phyloP scores from a whole-genome alignment of 1,284 basidiomycete genomes.

The Cryptococcus floricola region DNA sequence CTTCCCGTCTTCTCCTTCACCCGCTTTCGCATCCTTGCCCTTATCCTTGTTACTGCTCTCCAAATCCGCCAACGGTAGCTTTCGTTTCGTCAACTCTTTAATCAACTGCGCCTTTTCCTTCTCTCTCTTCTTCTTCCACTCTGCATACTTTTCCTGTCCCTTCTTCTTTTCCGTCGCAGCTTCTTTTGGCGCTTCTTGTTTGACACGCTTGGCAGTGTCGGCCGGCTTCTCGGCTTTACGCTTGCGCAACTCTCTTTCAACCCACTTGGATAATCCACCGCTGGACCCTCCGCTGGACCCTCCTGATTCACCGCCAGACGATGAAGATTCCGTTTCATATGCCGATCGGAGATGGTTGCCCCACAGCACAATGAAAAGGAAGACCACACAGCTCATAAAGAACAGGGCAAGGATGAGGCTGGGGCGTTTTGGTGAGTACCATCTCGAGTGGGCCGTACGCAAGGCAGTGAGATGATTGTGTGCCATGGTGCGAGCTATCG shows the following conservation, averaged over 20 bases:
- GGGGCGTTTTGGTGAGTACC: slow-evolving; percentile 18
- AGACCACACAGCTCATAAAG: slow-evolving; percentile 3
- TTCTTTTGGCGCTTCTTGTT: slow-evolving; percentile 15
- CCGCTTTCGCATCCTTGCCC: slow-evolving; percentile 1
- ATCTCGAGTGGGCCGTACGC: slow-evolving; percentile 9
- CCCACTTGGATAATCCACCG: slow-evolving; percentile 2
- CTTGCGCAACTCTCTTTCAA: slow-evolving; percentile 13
- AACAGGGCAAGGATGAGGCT: slow-evolving; percentile 12
- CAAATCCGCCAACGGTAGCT: slow-evolving; percentile 10
- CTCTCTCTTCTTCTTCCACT: slow-evolving; percentile 15
- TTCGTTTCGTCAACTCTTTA: slow-evolving; percentile 13
- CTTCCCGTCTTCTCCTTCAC: background rate
- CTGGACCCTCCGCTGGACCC: background rate
- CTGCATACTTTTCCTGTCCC: slow-evolving; percentile 9
- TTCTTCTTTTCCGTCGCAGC: slow-evolving; percentile 9
- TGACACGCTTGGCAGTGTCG: slow-evolving; percentile 12
- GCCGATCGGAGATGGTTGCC: slow-evolving; percentile 19
- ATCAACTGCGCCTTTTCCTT: slow-evolving; percentile 15
- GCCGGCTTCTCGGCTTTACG: slow-evolving; percentile 13
- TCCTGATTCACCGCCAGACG: background rate
- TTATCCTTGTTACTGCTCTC: slow-evolving; percentile 2
- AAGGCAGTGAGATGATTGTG: slow-evolving; percentile 15
- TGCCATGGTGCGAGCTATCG: background rate
- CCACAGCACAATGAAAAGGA: slow-evolving; percentile 14
- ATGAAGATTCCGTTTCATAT: slow-evolving; percentile 20